These are phyloP conservation scores for Fraxinus pennsylvanica DNA, from an alignment of 257 asterid genomes.

Conservation along the genomic window DNA sequence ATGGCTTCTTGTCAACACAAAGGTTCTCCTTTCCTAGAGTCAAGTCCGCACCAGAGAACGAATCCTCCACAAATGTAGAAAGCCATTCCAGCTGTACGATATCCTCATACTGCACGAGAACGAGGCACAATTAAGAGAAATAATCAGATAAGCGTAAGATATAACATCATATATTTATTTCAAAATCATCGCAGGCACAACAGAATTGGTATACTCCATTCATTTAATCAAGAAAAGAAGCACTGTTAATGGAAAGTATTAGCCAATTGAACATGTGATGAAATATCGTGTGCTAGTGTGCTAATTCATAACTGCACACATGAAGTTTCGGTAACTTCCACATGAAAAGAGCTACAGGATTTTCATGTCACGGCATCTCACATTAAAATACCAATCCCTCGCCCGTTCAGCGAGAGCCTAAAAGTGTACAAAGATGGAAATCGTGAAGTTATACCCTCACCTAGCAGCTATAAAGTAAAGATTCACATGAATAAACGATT, in stretches of 20 bases:
- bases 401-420: not conserved
- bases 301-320: too few relatives aligned
- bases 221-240: not conserved
- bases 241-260: not conserved
- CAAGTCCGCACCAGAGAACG: slow-evolving; percentile 42
- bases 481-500: not conserved
- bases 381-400: not conserved
- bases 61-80: slow-evolving; percentile 48
- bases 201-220: not conserved
- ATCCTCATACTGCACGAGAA: slow-evolving; percentile 69
- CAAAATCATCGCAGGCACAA: not conserved
- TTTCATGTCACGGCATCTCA: not conserved
- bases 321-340: not conserved
- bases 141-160: not conserved
- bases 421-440: not conserved
- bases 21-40: slow-evolving; percentile 34
- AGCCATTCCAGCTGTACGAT: slow-evolving; percentile 56
- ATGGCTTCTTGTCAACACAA: slow-evolving; percentile 25
- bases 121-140: not conserved
- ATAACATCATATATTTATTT: not conserved
- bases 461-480: not conserved
- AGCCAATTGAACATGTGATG: not conserved
- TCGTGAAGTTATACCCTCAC: not conserved
- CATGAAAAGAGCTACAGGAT: not conserved
- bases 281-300: too few relatives aligned